Evolutionary conservation across 345 rosid species (phyloP).

Genomic region (Anastatica hierochuntica): DNA sequence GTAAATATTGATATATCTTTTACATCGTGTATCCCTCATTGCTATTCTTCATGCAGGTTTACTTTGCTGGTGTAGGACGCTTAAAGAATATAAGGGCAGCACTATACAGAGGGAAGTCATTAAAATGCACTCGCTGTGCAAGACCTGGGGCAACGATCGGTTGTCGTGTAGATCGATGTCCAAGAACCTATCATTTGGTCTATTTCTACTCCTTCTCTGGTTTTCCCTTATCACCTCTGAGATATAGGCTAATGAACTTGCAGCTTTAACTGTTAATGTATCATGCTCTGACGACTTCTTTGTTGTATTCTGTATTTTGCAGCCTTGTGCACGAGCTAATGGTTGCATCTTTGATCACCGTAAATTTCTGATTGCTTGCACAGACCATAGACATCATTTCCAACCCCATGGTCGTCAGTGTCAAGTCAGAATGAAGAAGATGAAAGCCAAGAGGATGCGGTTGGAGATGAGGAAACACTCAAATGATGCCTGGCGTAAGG

Average conservation of each 20-base stretch:
- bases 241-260: neutral
- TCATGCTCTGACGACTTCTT: conserved; percentile 19
- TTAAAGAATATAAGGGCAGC: conserved; percentile 94
- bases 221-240: conserved; percentile 8
- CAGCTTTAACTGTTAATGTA: conserved; percentile 6
- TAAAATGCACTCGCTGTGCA: conserved; percentile 92
- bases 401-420: conserved; percentile 67
- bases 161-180: conserved; percentile 97
- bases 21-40: neutral
- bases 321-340: conserved; percentile 96
- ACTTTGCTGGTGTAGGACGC: conserved; percentile 96
- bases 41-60: conserved; percentile 47
- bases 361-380: conserved; percentile 96
- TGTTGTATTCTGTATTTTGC: conserved; percentile 31
- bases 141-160: conserved; percentile 99
- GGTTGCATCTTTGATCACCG: conserved; percentile 96
- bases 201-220: conserved; percentile 20
- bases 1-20: too few relatives aligned
- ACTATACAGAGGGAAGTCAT: conserved; percentile 84
- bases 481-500: conserved; percentile 86
- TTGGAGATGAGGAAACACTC: conserved; percentile 61
- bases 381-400: conserved; percentile 77
- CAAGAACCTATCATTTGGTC: conserved; percentile 96
- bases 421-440: conserved; percentile 49
- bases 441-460: conserved; percentile 77